Conservation (phyloP, 306 rosid genomes). For the Dalbergia oliveri region DNA sequence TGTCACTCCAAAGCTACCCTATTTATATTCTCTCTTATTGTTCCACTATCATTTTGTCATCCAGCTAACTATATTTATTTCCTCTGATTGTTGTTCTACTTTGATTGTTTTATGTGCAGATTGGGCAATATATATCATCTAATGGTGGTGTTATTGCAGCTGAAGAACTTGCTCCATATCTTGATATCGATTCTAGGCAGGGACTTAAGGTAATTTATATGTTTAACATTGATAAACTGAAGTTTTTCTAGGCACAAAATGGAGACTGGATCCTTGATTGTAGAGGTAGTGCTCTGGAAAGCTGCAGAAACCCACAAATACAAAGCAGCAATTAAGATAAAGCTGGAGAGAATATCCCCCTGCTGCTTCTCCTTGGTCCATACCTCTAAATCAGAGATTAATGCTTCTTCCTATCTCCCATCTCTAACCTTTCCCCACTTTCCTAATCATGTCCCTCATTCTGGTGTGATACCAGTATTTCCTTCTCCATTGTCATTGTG, state of each 20-base stretch:
- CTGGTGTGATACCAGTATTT: background rate
- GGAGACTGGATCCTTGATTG: background rate
- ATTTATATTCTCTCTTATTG: background rate
- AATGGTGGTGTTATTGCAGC: constrained; percentile 97
- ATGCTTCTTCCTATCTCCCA: background rate
- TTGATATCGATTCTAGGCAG: constrained; percentile 68
- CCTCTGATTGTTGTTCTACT: constrained; percentile 30
- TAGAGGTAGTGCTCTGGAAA: background rate
- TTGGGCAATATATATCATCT: constrained; percentile 91
- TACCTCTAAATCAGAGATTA: background rate
- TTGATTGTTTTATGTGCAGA: constrained; percentile 60
- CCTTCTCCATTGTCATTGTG: background rate
- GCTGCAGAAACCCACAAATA: background rate
- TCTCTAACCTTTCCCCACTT: background rate
- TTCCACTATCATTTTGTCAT: constrained; percentile 21
- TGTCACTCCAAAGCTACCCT: background rate
- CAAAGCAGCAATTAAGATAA: background rate
- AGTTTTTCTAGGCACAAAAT: background rate
- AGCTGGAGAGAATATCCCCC: background rate
- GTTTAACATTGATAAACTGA: constrained; percentile 18
- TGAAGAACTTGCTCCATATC: constrained; percentile 97
- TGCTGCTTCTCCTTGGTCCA: background rate
- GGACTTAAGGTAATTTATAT: constrained; percentile 59
- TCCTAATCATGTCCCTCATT: background rate
- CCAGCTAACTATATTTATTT: constrained; percentile 40